Evolutionary conservation across 805 yeast species (phyloP).

Genomic region (Candida suzukii): DNA sequence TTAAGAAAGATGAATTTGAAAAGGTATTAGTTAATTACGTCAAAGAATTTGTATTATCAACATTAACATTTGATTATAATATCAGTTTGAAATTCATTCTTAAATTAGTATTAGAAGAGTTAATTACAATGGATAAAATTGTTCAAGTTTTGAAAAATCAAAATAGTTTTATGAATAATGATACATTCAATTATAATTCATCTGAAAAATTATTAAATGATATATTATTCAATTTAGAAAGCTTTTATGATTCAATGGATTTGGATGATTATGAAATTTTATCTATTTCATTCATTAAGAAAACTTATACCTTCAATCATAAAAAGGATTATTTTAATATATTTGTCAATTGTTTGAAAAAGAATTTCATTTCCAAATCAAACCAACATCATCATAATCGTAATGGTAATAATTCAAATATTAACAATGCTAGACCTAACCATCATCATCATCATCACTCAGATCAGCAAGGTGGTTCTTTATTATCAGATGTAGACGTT

Average conservation of each 20-base stretch:
- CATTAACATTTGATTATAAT: constrained; percentile 27
- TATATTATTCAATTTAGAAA: constrained; percentile 15
- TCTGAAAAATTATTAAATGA: constrained; percentile 17
- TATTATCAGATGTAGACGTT: background rate
- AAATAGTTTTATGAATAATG: constrained; percentile 4
- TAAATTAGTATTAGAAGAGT: constrained; percentile 30
- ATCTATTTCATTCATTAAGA: constrained; percentile 8
- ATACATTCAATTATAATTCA: constrained; percentile 11
- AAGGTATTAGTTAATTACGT: constrained; percentile 17
- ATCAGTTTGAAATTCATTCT: constrained; percentile 28
- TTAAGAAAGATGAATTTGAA: constrained; percentile 29
- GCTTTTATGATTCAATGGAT: constrained; percentile 1
- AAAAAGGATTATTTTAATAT: background rate
- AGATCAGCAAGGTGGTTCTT: background rate
- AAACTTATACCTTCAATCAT: constrained; percentile 4
- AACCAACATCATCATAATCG: background rate
- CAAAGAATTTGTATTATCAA: constrained; percentile 20
- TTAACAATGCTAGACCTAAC: too few relatives aligned
- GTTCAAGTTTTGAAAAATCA: constrained; percentile 19
- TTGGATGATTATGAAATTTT: constrained; percentile 13
- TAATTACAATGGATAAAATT: constrained; percentile 26
- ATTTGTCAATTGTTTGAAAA: background rate
- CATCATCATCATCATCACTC: background rate
- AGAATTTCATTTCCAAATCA: background rate
- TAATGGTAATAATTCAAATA: background rate